A percentile compares a stretch with the other conserved stretches of the same genome.
phyloP scores from a whole-genome alignment of 225 moss, liverwort and hornwort genomes.

The Takakia lepidozioides region DNA sequence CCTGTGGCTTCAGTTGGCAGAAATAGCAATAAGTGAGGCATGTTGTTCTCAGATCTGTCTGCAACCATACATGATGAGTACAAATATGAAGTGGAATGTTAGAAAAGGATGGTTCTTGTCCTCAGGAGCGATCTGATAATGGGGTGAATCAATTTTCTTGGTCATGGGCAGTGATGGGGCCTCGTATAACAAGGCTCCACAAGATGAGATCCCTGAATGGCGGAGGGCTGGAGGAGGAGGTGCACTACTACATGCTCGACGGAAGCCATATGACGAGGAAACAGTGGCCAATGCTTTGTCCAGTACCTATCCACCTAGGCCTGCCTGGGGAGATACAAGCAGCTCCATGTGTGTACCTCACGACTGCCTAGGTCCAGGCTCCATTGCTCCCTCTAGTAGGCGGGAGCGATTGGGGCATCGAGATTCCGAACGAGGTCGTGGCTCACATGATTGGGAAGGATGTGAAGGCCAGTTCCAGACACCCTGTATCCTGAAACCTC shows the following conservation, averaged over 20 bases:
- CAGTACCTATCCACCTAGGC: conserved; percentile 91
- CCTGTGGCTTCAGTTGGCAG: neutral
- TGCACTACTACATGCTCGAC: conserved; percentile 52
- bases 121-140: neutral
- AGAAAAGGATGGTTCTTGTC: neutral
- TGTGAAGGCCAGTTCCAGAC: conserved; percentile 55
- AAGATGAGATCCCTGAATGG: conserved; percentile 95
- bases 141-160: conserved; percentile 8
- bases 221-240: conserved; percentile 78
- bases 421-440: conserved; percentile 76
- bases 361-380: conserved; percentile 51
- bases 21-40: too few relatives aligned
- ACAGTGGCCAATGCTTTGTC: conserved; percentile 82
- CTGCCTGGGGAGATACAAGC: conserved; percentile 78
- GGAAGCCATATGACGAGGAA: conserved; percentile 95
- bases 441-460: conserved; percentile 73
- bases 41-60: too few relatives aligned
- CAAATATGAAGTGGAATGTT: neutral
- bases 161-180: conserved; percentile 63
- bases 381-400: conserved; percentile 43
- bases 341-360: conserved; percentile 51
- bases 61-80: too few relatives aligned
- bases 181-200: conserved; percentile 70
- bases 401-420: conserved; percentile 79
- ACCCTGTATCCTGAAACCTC: neutral